Evolutionary conservation across 2,329 filamentous ascomycete genomes (phyloP).

Genomic region (Cryoendolithus antarcticus): DNA sequence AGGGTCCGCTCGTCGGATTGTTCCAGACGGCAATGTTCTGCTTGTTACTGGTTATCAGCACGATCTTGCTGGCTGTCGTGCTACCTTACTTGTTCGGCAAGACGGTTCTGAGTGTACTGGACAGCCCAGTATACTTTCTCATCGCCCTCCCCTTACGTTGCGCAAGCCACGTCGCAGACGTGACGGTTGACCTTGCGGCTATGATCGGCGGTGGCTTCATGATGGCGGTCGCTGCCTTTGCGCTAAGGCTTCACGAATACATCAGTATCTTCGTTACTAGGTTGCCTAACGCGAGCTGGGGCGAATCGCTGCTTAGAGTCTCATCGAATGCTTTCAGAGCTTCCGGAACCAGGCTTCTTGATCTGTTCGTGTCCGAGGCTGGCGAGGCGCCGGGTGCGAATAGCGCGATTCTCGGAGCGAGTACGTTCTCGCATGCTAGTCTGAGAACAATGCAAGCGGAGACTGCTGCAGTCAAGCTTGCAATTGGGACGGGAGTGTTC

Average conservation of each 20-base stretch:
- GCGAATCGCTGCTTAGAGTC: too few species aligned
- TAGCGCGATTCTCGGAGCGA: slow-evolving; percentile 14
- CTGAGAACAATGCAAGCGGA: slow-evolving; percentile 16
- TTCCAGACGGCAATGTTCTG: slow-evolving; percentile 95
- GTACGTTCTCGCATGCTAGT: slow-evolving; percentile 18
- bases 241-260: too few species aligned
- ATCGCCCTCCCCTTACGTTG: slow-evolving; percentile 59
- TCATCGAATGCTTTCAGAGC: neutral
- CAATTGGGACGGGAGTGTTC: slow-evolving; percentile 13
- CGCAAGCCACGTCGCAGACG: slow-evolving; percentile 60
- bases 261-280: too few species aligned
- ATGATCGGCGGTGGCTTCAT: slow-evolving; percentile 35
- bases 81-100: slow-evolving; percentile 88
- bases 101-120: slow-evolving; percentile 64
- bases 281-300: too few species aligned
- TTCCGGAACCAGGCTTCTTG: slow-evolving; percentile 11
- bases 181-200: slow-evolving; percentile 65
- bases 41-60: slow-evolving; percentile 75
- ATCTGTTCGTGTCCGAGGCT: slow-evolving; percentile 10
- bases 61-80: slow-evolving; percentile 75
- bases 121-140: slow-evolving; percentile 58
- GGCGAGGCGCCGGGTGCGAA: slow-evolving; percentile 11
- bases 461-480: slow-evolving; percentile 12
- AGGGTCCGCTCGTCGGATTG: slow-evolving; percentile 76
- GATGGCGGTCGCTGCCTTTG: slow-evolving; percentile 5